Base-by-base conservation (phyloP, 1,284 basidiomycete species). In the Fistulinella staudtii region DNA sequence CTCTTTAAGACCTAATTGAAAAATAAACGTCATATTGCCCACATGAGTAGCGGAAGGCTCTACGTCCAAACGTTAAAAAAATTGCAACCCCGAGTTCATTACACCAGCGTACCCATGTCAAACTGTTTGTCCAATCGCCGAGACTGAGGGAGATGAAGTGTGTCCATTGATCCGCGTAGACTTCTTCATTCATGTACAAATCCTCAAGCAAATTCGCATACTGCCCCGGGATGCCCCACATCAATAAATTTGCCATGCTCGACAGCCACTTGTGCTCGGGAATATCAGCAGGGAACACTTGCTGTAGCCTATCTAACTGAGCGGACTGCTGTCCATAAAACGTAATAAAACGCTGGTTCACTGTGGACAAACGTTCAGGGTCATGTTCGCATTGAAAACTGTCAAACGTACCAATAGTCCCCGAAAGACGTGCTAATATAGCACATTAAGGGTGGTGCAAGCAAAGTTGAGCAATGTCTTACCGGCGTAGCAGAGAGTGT, bases 401-500 rank as follows among this genome's bases (percentile, higher is more conserved):
- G 3, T 11, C 4, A 18, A 25, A 45, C 50, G 7, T 38, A 53
- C 61, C 27, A 34, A 67, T 63, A 9, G 53, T 45, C 8, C 52
- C 46, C 23, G 60, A 61, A 5, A 67, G 43, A 24, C 65, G 65
- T 15, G 61, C 61, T 63, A 18, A 36, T n/a, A 18, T 2, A 38
- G 8, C 8, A 20, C 4, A 10, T 18, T 61, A 35, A 64, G 48
- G 30, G 17, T 9, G 35, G 21, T 34, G 21, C 6, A 8, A 18
- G 9, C 2, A 13, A n/a, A 2, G 8, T 13, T 38, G 5, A 1
- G 36, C 25, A n/a, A n/a, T 47, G 7, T 15, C 64, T 50, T 45
- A 66, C 66, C 63, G 1, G 64, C 55, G 5, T 62, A 55, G 31
- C 66, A 68, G 8, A 69, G 53, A 0, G 58, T 63, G 23, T 69